These are phyloP conservation scores for Alternaria rosae DNA, from an alignment of 2,329 filamentous ascomycete species.

Conservation along the genomic window DNA sequence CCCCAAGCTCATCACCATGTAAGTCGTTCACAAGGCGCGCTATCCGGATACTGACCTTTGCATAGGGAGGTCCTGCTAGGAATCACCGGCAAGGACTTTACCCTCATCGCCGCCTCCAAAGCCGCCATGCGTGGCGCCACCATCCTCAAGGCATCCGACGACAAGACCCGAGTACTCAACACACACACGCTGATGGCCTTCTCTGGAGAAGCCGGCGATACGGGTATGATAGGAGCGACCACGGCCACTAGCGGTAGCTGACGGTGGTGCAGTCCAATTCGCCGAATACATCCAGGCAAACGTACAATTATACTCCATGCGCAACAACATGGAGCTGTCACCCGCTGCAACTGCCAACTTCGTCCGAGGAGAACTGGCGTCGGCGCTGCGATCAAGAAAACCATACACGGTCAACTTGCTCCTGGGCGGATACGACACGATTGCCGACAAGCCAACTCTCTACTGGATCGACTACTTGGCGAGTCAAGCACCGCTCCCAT, in stretches of 20 bases:
- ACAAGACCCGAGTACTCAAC: conserved; percentile 94
- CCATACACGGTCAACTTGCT: conserved; percentile 98
- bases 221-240: conserved; percentile 65
- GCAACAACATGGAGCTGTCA: conserved; percentile 90
- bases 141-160: conserved; percentile 91
- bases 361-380: conserved; percentile 90
- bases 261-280: conserved; percentile 78
- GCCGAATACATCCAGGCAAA: conserved; percentile 99
- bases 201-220: conserved; percentile 95
- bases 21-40: conserved; percentile 16
- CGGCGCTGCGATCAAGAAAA: conserved; percentile 86
- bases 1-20: conserved; percentile 41
- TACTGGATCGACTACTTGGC: conserved; percentile 99
- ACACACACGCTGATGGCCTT: conserved; percentile 95
- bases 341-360: conserved; percentile 90
- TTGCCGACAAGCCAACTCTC: conserved; percentile 86
- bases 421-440: conserved; percentile 90
- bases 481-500: conserved; percentile 84
- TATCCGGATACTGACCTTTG: conserved; percentile 23
- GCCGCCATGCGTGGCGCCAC: conserved; percentile 97
- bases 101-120: conserved; percentile 96
- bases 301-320: conserved; percentile 97
- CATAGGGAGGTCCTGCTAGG: conserved; percentile 94
- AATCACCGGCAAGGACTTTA: conserved; percentile 99
- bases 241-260: conserved; percentile 3